Percentiles rank a stretch among this genome's conserved stretches.
These are phyloP conservation scores for Macadamia tetraphylla DNA, from an alignment of 164 flowering plant species.

Conservation along the genomic window DNA sequence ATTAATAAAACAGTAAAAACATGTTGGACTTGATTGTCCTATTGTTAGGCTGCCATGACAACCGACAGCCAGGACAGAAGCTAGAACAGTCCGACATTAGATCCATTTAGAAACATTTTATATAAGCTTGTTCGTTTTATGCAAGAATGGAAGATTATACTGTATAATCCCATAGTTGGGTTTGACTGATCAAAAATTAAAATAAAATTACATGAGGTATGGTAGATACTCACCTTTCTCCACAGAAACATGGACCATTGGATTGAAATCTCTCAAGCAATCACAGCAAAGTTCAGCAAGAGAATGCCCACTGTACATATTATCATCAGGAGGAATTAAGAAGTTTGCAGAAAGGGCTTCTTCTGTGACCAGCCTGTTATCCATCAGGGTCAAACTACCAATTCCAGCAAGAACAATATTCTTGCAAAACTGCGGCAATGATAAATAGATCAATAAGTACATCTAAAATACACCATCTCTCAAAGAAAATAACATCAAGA, in stretches of 20 bases:
- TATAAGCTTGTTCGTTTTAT: too few species aligned
- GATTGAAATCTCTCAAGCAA: constrained; percentile 82
- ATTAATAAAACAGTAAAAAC: too few species aligned
- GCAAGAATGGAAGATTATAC: too few species aligned
- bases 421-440: constrained; percentile 81
- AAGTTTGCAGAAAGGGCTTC: constrained; percentile 69
- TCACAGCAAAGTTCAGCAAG: constrained; percentile 87
- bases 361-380: constrained; percentile 63
- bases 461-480: neutral
- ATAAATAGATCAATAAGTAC: neutral
- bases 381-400: constrained; percentile 86
- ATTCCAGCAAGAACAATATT: constrained; percentile 93
- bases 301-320: constrained; percentile 39
- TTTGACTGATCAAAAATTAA: too few species aligned
- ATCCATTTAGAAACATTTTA: too few species aligned
- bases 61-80: too few species aligned
- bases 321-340: constrained; percentile 63
- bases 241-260: constrained; percentile 83
- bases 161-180: too few species aligned
- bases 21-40: too few species aligned
- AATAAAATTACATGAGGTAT: too few species aligned
- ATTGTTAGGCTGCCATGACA: too few species aligned
- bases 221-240: constrained; percentile 50
- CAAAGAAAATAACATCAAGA: neutral
- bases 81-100: too few species aligned